Evolutionary conservation across 1,284 basidiomycete genomes (phyloP), one percentile per base, ranked within the genome.

Genomic region (Leccinum solheimii): DNA sequence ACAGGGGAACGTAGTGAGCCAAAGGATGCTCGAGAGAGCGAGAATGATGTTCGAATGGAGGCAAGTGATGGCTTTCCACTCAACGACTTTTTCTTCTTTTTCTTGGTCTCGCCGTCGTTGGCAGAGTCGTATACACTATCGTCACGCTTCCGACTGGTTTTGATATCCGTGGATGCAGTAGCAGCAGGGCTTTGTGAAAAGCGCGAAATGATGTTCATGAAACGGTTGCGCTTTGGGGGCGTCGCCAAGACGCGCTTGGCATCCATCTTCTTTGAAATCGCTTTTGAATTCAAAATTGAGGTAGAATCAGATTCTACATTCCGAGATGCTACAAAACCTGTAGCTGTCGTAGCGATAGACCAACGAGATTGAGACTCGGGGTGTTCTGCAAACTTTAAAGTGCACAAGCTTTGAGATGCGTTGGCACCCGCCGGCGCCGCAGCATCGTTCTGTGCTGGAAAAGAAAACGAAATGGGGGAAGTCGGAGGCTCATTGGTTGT

Each of bases 1-100:
- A 65, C 2, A 0, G 65, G 54, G n/a, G 70, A 63, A 54, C 73
- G 72, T 14, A 69, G 64, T 0, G 73, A 72, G 23, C 55, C 64
- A 21, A 73, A 69, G 2, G 72, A 76, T 0, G 73, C 48, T 14
- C 75, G 67, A n/a, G 74, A 75, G 5, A 73, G 16, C 13, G 72
- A 75, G 11, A 76, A 73, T 0, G 74, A 76, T 0, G 64, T 62
- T 9, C 72, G 60, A 13, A 76, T 57, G 23, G 75, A 76, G 1
- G 71, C 72, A 14, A 73, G 62, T 0, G 74, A 73, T 0, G 75
- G 64, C 19, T 74, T 73, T 62, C 73, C 75, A 51, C 62, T 64
- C n/a, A 68, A 13, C 0, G 60, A 51, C 45, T 64, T 76, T 48
- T 38, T 62, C 2, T 38, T 55, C 36, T 62, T 75, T 5, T 60